Percentiles rank a stretch among this genome's conserved stretches.
phyloP scores from a whole-genome alignment of 768 basidiomycete genomes.

The Phaffia australis region DNA sequence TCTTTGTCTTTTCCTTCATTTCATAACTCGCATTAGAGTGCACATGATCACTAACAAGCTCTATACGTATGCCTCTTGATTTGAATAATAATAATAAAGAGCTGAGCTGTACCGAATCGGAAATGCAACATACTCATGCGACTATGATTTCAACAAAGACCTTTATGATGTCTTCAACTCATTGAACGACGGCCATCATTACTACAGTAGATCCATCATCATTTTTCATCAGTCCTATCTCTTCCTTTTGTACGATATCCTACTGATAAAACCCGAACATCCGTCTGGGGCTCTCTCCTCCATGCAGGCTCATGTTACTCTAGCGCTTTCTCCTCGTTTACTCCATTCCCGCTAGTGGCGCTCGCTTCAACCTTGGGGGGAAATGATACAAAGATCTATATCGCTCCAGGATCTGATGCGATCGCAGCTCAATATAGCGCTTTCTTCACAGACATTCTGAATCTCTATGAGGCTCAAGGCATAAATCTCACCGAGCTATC shows the following conservation, averaged over 20 bases:
- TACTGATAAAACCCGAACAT: not conserved
- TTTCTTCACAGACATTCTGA: not conserved
- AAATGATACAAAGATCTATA: constrained; percentile 5
- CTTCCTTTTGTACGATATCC: too few species aligned
- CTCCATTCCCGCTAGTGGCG: constrained; percentile 4
- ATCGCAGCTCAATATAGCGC: constrained; percentile 8
- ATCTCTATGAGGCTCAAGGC: not conserved
- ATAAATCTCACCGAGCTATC: not conserved
- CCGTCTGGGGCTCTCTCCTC: too few species aligned
- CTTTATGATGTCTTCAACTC: not conserved
- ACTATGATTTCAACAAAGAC: constrained; percentile 13
- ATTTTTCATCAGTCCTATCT: not conserved
- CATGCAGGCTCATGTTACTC: not conserved
- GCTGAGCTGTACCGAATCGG: constrained; percentile 8
- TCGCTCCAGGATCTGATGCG: not conserved
- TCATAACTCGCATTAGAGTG: not conserved
- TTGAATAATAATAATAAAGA: not conserved
- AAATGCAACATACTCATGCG: not conserved
- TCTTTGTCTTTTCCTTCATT: not conserved
- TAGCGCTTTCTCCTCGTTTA: constrained; percentile 1
- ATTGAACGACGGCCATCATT: constrained; percentile 15
- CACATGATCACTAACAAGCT: not conserved
- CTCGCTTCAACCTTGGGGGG: not conserved
- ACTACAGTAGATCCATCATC: not conserved
- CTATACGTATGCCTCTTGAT: not conserved